Evolutionary conservation across 495 filamentous ascomycete species (phyloP), one percentile per base, ranked within the genome.

Genomic region (Sabuloglossum arenarium): DNA sequence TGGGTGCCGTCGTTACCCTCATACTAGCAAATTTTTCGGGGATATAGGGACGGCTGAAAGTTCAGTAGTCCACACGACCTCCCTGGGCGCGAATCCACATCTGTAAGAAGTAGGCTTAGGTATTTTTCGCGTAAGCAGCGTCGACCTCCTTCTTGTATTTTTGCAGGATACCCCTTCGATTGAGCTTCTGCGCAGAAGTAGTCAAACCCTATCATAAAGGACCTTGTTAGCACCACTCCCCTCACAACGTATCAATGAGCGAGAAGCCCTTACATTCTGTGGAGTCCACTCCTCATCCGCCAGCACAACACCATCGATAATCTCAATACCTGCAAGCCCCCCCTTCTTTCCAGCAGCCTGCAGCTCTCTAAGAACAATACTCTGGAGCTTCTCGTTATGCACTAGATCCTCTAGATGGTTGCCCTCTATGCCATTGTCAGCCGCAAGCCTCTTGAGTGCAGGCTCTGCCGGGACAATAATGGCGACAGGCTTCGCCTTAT

Each of bases 241-340:
- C 56, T 12, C 3, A 3, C 34, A 5, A 9, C 34, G 14, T 16
- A 68, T 45, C 65, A 69, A 64, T 67, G 58, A 60, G 68, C 63
- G 55, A 64, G 67, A 30, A 60, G 57, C 55, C 75, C 88, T 80
- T 75, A 94, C 90, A 70, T 94, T 97, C 54, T 93, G 84, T 53
- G 91, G 85, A 27, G 84, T 96, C 91, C 91, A 98, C 67, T 98
- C 91, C 68, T 98, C 90, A 60, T 95, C 88, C 0, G 87, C 84
- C 65, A 98, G 66, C 6, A 95, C 87, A 16, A 93, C 87, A 59
- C 91, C 91, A 57, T 87, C 82, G 61, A 98, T 83, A 53, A 96
- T 86, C 71, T 98, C 91, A 61, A 93, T 88, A 24, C 86, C 84
- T 19, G 72, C 74, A 52, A 98, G 73, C 8, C 88, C 86, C 61